Evolutionary conservation across 2,329 filamentous ascomycete genomes (phyloP).

Genomic region (Alternaria postmessia): DNA sequence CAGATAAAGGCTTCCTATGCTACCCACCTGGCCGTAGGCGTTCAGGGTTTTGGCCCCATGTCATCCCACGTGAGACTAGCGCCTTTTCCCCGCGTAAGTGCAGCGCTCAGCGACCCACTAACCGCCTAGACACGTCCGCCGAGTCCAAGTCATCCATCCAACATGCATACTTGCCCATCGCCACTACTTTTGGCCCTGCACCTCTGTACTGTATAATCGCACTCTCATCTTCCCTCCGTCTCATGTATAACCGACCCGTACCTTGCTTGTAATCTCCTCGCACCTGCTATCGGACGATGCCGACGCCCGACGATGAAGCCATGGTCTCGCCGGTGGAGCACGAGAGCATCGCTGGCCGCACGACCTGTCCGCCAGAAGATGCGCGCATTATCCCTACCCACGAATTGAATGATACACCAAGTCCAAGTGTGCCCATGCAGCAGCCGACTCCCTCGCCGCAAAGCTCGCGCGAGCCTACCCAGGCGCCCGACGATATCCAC

Average conservation of each 20-base stretch:
- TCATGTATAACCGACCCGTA: conserved; percentile 28
- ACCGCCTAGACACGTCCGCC: conserved; percentile 25
- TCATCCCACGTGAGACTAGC: conserved; percentile 35
- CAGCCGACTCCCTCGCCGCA: conserved; percentile 49
- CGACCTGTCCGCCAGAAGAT: conserved; percentile 61
- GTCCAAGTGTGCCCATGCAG: conserved; percentile 34
- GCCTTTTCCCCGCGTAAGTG: conserved; percentile 36
- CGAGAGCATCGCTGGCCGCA: conserved; percentile 55
- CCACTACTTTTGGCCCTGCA: conserved; percentile 16
- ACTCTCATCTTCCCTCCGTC: conserved; percentile 16
- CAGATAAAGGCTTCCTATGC: background rate
- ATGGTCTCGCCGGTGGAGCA: conserved; percentile 53
- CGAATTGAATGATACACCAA: conserved; percentile 45
- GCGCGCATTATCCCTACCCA: conserved; percentile 35
- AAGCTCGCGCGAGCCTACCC: conserved; percentile 30
- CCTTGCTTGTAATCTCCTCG: conserved; percentile 38
- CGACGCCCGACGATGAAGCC: conserved; percentile 55
- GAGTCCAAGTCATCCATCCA: conserved; percentile 25
- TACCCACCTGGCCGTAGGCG: background rate
- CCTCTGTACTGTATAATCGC: conserved; percentile 19
- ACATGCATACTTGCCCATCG: conserved; percentile 16
- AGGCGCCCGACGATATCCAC: conserved; percentile 30
- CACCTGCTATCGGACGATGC: conserved; percentile 54
- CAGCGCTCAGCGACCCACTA: conserved; percentile 30
- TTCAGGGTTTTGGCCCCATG: conserved; percentile 11